phyloP scores from a whole-genome alignment of 768 basidiomycete genomes.

The Chlorophyllum brunneum region DNA sequence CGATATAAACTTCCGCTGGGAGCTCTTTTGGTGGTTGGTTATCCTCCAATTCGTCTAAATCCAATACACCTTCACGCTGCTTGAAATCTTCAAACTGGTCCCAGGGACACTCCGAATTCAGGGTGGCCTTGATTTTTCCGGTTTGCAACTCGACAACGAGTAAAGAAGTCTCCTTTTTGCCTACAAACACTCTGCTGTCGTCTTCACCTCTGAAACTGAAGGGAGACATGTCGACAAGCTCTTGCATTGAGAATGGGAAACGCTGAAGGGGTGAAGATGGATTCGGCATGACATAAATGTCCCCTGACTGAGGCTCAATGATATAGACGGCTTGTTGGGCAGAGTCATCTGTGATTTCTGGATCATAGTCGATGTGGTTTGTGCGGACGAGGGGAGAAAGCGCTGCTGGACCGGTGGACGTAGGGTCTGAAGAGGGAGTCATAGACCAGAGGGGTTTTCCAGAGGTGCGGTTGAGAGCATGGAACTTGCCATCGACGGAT shows the following conservation, averaged over 20 bases:
- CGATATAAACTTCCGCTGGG: slow-evolving; percentile 47
- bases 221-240: slow-evolving; percentile 88
- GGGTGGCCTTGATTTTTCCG: slow-evolving; percentile 70
- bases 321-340: slow-evolving; percentile 75
- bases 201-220: slow-evolving; percentile 67
- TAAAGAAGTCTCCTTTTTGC: slow-evolving; percentile 85
- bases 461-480: slow-evolving; percentile 85
- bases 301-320: slow-evolving; percentile 92
- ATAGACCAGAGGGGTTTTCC: slow-evolving; percentile 88
- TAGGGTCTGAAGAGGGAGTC: slow-evolving; percentile 49
- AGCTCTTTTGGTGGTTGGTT: slow-evolving; percentile 31
- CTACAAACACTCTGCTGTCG: slow-evolving; percentile 76
- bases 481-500: slow-evolving; percentile 92
- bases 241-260: slow-evolving; percentile 87
- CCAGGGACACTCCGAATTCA: slow-evolving; percentile 78
- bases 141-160: slow-evolving; percentile 74
- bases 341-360: slow-evolving; percentile 52
- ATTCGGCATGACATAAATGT: slow-evolving; percentile 81
- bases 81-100: slow-evolving; percentile 57
- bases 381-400: slow-evolving; percentile 76
- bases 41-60: slow-evolving; percentile 42
- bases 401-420: slow-evolving; percentile 40
- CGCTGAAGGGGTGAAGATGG: slow-evolving; percentile 73
- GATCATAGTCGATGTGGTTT: slow-evolving; percentile 53
- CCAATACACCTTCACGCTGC: slow-evolving; percentile 38